Evolutionary conservation across 1,139 yeast species (phyloP), one percentile per base, ranked within the genome.

Genomic region (Nakaseomyces glabratus): DNA sequence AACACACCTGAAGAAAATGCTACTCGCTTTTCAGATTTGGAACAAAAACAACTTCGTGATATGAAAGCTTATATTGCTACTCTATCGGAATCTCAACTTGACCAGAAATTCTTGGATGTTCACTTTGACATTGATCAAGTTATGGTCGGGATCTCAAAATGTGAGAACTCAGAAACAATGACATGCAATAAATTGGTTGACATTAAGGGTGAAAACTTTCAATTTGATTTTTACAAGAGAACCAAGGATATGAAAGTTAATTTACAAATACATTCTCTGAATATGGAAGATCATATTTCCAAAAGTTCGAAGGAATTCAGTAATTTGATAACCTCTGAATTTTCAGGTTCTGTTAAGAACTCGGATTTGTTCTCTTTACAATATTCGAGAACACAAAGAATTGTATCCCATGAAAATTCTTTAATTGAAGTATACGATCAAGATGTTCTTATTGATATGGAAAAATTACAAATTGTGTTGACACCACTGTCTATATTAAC

Each of bases 401-500:
- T 78, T 39, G 85, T 81, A n/a, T 65, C 68, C 23, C 68, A 71
- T 43, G 64, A 73, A 32, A 65, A 65, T 20, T 67, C 65, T 31
- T 48, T 53, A 12, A 80, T 82, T 34, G 88, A 79, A 46, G 76
- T 82, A 0, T 79, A 66, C 52, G 96, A 88, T 48, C 95, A 85
- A 55, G 75, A 73, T 44, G 71, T 88, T 6, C 67, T 71, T n/a
- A 62, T 90, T 34, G 70, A 76, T 36, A 68, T 93, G 55, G 88
- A 95, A 0, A 85, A 94, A 7, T 71, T 93, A 38, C 76, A 77
- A 44, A 69, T 84, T 34, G 80, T 82, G 2, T 62, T 88, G 8
- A 75, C 93, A 0, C 75, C 96, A 34, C 80, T 75, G 48, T 81
- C 95, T 1, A 62, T 82, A 17, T 66, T 90, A 45, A 80, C 94